These are phyloP conservation scores for Rhipidocladum racemiflorum DNA, from an alignment of 176 grass and related monocot genomes.

Conservation along the genomic window DNA sequence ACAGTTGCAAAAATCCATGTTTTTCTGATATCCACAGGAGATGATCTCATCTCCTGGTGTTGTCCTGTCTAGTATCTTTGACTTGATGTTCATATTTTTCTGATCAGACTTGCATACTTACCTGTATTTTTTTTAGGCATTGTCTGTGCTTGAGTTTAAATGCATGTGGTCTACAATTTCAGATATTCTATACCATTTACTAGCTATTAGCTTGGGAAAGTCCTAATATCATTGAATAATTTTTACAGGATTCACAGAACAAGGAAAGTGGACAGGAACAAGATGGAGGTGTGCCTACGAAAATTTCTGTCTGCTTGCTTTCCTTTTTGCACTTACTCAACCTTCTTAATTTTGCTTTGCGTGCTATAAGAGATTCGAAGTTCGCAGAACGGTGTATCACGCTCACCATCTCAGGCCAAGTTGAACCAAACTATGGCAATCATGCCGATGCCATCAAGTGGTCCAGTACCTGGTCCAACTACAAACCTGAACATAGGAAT, in stretches of 20 bases:
- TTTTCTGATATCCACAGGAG: not conserved
- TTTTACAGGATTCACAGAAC: constrained; percentile 51
- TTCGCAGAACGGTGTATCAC: constrained; percentile 62
- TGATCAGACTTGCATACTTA: not conserved
- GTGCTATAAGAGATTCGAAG: constrained; percentile 46
- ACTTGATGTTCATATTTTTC: not conserved
- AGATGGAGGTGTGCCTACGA: constrained; percentile 53
- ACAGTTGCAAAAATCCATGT: not conserved
- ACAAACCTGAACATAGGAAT: constrained; percentile 93
- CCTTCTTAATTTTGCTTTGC: constrained; percentile 27
- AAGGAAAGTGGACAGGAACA: constrained; percentile 72
- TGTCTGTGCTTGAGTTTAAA: not conserved
- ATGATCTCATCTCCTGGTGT: not conserved
- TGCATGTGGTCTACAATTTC: constrained; percentile 7
- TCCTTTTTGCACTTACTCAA: constrained; percentile 30
- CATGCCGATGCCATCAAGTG: constrained; percentile 59
- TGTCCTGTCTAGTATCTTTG: not conserved
- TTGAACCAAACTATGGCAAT: constrained; percentile 49
- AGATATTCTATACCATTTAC: not conserved
- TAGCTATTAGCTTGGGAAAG: constrained; percentile 5
- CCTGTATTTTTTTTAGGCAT: not conserved
- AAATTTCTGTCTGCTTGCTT: constrained; percentile 12
- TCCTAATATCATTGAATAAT: constrained; percentile 22
- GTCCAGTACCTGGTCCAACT: constrained; percentile 50
- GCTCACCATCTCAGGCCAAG: constrained; percentile 48